phyloP scores from a whole-genome alignment of 495 filamentous ascomycete genomes.

The Apodospora peruviana region DNA sequence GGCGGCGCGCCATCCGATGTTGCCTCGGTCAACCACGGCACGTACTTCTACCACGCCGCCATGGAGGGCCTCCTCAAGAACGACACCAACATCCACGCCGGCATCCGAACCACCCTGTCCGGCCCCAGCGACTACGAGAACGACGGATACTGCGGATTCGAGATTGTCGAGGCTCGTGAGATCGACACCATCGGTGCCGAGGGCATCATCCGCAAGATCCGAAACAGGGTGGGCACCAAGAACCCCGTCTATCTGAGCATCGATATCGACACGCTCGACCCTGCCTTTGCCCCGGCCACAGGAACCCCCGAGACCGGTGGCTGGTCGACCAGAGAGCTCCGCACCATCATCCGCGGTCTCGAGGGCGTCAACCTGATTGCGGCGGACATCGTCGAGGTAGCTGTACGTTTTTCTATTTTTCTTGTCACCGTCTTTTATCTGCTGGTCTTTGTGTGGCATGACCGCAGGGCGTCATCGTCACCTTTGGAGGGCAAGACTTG shows the following conservation, averaged over 20 bases:
- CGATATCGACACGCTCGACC: slow-evolving; percentile 74
- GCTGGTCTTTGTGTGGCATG: neutral
- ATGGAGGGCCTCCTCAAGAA: slow-evolving; percentile 73
- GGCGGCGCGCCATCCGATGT: slow-evolving; percentile 57
- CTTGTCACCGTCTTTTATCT: neutral
- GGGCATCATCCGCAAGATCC: slow-evolving; percentile 58
- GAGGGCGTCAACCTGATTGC: slow-evolving; percentile 68
- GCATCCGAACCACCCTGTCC: slow-evolving; percentile 67
- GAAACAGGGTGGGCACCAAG: slow-evolving; percentile 55
- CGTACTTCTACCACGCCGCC: slow-evolving; percentile 79
- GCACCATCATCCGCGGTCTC: slow-evolving; percentile 64
- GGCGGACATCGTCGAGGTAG: slow-evolving; percentile 83
- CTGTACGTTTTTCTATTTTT: slow-evolving; percentile 26
- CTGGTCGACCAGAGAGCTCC: slow-evolving; percentile 70
- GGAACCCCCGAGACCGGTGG: slow-evolving; percentile 73
- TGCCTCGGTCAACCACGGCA: slow-evolving; percentile 70
- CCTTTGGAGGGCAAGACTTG: neutral
- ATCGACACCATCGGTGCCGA: slow-evolving; percentile 62
- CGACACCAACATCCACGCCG: slow-evolving; percentile 66
- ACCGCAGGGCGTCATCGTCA: neutral
- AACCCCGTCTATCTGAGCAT: slow-evolving; percentile 67
- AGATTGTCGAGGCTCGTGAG: slow-evolving; percentile 65
- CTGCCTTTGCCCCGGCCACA: slow-evolving; percentile 64
- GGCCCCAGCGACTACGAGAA: slow-evolving; percentile 71
- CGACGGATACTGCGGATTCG: slow-evolving; percentile 62